phyloP scores from a whole-genome alignment of 73 alveolate genomes.

The Paramecium caudatum region DNA sequence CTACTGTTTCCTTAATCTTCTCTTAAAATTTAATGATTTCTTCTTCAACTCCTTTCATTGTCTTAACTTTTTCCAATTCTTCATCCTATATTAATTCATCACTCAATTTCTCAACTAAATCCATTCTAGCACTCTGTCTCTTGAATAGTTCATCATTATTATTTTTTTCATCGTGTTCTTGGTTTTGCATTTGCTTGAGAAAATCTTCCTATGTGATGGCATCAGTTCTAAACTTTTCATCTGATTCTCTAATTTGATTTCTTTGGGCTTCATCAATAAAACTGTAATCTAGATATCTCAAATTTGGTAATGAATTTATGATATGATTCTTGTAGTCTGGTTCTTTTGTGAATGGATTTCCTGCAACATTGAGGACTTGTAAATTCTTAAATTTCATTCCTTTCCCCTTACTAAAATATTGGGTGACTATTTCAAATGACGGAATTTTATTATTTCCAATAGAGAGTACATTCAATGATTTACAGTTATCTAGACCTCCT shows the following conservation, averaged over 20 bases:
- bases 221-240: conserved; percentile 74
- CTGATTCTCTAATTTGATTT: conserved; percentile 80
- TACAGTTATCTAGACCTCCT: conserved; percentile 83
- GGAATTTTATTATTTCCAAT: conserved; percentile 82
- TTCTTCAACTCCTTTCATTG: conserved; percentile 64
- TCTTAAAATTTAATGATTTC: conserved; percentile 60
- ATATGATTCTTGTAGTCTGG: conserved; percentile 85
- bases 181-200: conserved; percentile 24
- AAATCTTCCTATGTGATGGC: conserved; percentile 55
- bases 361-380: conserved; percentile 87
- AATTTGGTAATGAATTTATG: conserved; percentile 80
- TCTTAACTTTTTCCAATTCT: conserved; percentile 61
- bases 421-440: conserved; percentile 79
- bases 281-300: conserved; percentile 87
- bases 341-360: conserved; percentile 90
- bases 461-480: conserved; percentile 85
- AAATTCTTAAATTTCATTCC: conserved; percentile 80
- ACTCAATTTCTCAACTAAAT: conserved; percentile 51
- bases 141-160: conserved; percentile 21
- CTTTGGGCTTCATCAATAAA: conserved; percentile 85
- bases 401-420: conserved; percentile 59
- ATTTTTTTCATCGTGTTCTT: conserved; percentile 51
- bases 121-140: conserved; percentile 64
- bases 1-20: conserved; percentile 62
- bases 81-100: conserved; percentile 63